These are phyloP conservation scores for Sphaerulina populicola DNA, from an alignment of 2,329 filamentous ascomycete species.

Conservation along the genomic window DNA sequence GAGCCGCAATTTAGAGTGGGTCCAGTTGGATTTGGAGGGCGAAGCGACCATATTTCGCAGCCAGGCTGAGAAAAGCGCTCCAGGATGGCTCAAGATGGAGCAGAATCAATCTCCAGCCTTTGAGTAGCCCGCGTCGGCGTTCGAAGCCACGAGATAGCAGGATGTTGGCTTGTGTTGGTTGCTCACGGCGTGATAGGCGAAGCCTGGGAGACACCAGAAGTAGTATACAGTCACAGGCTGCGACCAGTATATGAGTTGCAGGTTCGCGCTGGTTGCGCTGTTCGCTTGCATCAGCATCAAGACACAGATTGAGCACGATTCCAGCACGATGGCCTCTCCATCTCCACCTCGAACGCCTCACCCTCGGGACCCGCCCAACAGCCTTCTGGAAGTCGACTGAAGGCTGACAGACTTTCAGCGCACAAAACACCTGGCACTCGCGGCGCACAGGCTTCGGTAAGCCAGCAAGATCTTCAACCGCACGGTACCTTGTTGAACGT, in stretches of 20 bases:
- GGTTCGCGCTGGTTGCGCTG: conserved; percentile 1
- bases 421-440: background rate
- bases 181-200: conserved; percentile 2
- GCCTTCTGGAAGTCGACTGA: conserved; percentile 1
- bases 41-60: conserved; percentile 1
- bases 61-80: background rate
- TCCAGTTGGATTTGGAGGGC: background rate
- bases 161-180: conserved; percentile 8
- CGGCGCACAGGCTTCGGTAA: background rate
- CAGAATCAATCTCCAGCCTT: conserved; percentile 5
- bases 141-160: background rate
- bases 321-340: background rate
- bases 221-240: background rate
- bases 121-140: conserved; percentile 1
- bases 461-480: background rate
- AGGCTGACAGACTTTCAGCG: background rate
- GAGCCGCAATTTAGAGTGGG: conserved; percentile 1
- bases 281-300: background rate
- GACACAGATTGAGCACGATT: background rate
- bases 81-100: background rate
- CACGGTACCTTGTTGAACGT: background rate
- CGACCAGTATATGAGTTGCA: conserved; percentile 7
- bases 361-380: conserved; percentile 7
- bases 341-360: background rate
- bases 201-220: conserved; percentile 1